phyloP scores from a whole-genome alignment of 768 basidiomycete genomes.

The Mycena rosella region DNA sequence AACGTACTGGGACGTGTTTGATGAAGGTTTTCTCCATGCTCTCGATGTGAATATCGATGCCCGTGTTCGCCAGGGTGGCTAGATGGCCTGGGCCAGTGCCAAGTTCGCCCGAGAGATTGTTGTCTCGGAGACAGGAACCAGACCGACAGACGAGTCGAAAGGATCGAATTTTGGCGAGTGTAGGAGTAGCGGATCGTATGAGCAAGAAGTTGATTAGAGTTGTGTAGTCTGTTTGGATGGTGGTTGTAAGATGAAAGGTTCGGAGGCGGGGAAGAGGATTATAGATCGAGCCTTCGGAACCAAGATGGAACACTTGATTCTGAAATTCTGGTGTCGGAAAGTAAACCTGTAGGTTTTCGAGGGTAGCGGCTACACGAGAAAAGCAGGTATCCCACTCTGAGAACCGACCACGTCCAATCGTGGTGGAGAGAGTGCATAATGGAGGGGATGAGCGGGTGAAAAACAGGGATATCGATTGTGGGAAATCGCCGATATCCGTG shows the following conservation, averaged over 20 bases:
- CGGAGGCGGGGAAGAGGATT: neutral
- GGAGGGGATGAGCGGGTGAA: constrained; percentile 6
- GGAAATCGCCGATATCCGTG: neutral
- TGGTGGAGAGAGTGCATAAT: constrained; percentile 1
- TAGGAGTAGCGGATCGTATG: neutral
- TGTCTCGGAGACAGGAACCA: too few relatives aligned
- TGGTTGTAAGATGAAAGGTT: neutral
- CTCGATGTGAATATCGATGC: neutral
- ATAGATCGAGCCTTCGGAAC: neutral
- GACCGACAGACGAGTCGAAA: neutral
- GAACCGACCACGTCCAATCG: neutral
- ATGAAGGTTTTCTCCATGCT: neutral
- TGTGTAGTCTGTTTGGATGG: neutral
- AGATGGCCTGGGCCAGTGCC: too few relatives aligned
- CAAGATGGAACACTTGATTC: neutral
- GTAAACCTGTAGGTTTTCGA: neutral
- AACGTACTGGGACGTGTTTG: neutral
- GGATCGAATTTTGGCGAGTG: neutral
- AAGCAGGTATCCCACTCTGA: neutral
- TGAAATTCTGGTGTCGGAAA: neutral
- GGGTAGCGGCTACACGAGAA: neutral
- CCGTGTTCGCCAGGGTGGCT: neutral
- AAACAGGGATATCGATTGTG: neutral
- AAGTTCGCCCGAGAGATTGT: too few relatives aligned
- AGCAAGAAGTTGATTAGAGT: neutral